A percentile compares a stretch with the other conserved stretches of the same genome.
Conservation (phyloP, 768 basidiomycete genomes). For the Termitomyces sp. region DNA sequence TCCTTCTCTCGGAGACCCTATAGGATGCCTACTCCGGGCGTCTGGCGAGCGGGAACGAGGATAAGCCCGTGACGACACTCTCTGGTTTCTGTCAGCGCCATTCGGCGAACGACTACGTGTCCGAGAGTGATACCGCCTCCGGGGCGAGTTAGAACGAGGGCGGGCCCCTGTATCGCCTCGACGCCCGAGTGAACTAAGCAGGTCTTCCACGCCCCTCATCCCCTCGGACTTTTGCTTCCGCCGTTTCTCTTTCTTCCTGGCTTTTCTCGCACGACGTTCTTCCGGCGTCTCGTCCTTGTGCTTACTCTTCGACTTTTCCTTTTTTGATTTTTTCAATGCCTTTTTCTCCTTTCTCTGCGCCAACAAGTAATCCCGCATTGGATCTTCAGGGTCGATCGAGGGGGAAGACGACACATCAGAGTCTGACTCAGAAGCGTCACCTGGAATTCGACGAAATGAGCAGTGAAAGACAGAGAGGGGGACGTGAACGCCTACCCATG, state of each 20-base stretch:
- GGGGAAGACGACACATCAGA: slow-evolving; percentile 60
- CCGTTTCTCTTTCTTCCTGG: slow-evolving; percentile 63
- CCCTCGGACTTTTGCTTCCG: slow-evolving; percentile 59
- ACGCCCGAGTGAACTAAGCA: slow-evolving; percentile 48
- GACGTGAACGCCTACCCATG: slow-evolving; percentile 39
- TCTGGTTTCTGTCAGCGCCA: slow-evolving; percentile 5
- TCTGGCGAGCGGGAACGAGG: slow-evolving; percentile 12
- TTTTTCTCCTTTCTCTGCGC: slow-evolving; percentile 71
- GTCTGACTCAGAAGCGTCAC: slow-evolving; percentile 51
- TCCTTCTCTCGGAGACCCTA: slow-evolving; percentile 3
- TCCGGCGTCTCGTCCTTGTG: slow-evolving; percentile 75
- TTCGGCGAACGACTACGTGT: slow-evolving; percentile 14
- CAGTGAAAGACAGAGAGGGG: neutral
- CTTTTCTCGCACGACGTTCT: slow-evolving; percentile 72
- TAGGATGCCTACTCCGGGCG: slow-evolving; percentile 8
- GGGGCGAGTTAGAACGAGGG: slow-evolving; percentile 17
- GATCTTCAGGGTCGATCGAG: slow-evolving; percentile 91
- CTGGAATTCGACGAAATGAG: slow-evolving; percentile 23
- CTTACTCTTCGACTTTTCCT: slow-evolving; percentile 58
- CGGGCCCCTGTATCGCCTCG: slow-evolving; percentile 18
- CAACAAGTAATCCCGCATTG: slow-evolving; percentile 92
- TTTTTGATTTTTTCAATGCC: slow-evolving; percentile 58
- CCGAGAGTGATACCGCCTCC: slow-evolving; percentile 11
- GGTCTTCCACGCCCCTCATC: slow-evolving; percentile 60
- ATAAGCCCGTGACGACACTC: neutral